Conservation (phyloP, 768 basidiomycete species). For the Suillus subluteus region DNA sequence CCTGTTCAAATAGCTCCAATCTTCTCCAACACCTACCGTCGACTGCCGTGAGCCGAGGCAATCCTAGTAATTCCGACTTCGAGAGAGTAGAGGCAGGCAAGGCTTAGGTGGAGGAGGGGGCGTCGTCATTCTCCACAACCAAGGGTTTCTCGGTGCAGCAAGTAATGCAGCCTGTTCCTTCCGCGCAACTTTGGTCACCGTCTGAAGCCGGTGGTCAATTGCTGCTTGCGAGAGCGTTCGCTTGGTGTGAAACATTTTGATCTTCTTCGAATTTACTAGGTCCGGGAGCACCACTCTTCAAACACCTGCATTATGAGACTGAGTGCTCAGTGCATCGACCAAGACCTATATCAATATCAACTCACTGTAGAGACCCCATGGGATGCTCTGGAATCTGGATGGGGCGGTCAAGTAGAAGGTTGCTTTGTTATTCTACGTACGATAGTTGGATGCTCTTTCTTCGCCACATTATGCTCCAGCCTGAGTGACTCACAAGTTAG, state of each 20-base stretch:
- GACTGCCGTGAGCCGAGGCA: conserved; percentile 23
- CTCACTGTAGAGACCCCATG: conserved; percentile 60
- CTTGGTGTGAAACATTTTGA: conserved; percentile 46
- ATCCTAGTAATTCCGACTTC: conserved; percentile 7
- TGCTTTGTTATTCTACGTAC: not conserved
- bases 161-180: conserved; percentile 21
- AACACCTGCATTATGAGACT: conserved; percentile 43
- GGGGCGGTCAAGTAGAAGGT: conserved; percentile 36
- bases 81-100: conserved; percentile 29
- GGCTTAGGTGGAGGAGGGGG: conserved; percentile 3
- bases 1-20: conserved; percentile 61
- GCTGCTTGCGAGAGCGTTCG: conserved; percentile 34
- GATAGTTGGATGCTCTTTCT: not conserved
- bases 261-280: conserved; percentile 43
- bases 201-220: conserved; percentile 21
- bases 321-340: not conserved
- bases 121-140: conserved; percentile 42
- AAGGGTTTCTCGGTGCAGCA: conserved; percentile 35
- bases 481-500: no score
- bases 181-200: conserved; percentile 25
- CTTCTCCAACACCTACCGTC: conserved; percentile 41
- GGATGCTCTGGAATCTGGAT: conserved; percentile 47
- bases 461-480: not conserved
- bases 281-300: conserved; percentile 55
- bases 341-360: conserved; percentile 6